Evolutionary conservation across 2,329 filamentous ascomycete species (phyloP).

Genomic region (Cryoendolithus antarcticus): DNA sequence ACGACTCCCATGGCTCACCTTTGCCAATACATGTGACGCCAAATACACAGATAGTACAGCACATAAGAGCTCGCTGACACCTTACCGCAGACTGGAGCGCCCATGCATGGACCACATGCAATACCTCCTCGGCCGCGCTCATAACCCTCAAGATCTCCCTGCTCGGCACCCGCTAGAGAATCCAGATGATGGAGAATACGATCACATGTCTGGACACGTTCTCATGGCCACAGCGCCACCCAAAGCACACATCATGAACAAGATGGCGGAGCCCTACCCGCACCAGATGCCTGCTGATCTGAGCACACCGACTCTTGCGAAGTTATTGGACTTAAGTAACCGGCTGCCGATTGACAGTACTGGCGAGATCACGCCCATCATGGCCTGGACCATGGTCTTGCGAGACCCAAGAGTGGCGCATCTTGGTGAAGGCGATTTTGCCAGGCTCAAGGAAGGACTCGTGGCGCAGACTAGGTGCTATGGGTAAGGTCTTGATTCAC

Average conservation of each 20-base stretch:
- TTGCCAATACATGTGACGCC: too few species aligned
- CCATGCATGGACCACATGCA: conserved; percentile 89
- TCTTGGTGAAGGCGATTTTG: conserved; percentile 53
- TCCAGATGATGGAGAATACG: conserved; percentile 42
- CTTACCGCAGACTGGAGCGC: conserved; percentile 58
- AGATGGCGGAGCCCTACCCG: conserved; percentile 44
- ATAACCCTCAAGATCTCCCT: conserved; percentile 29
- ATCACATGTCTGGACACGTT: conserved; percentile 64
- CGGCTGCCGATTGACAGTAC: conserved; percentile 59
- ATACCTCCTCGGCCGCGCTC: conserved; percentile 53
- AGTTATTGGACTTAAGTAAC: conserved; percentile 71
- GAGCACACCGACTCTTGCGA: conserved; percentile 62
- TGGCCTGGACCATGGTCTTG: conserved; percentile 80
- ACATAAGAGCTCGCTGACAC: too few species aligned
- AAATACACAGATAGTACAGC: too few species aligned
- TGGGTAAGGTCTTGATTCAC: conserved; percentile 48
- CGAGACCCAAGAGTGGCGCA: conserved; percentile 56
- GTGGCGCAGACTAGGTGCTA: conserved; percentile 79
- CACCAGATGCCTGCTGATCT: conserved; percentile 66
- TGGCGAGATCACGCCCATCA: conserved; percentile 86
- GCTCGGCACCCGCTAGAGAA: conserved; percentile 27
- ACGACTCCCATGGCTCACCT: conserved; percentile 36
- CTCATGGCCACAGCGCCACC: conserved; percentile 89
- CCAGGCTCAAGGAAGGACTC: conserved; percentile 59
- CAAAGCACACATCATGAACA: conserved; percentile 45